Percentiles rank a stretch among this genome's conserved stretches.
These are phyloP conservation scores for Corynascus novoguineensis DNA, from an alignment of 495 filamentous ascomycete genomes.

Conservation along the genomic window DNA sequence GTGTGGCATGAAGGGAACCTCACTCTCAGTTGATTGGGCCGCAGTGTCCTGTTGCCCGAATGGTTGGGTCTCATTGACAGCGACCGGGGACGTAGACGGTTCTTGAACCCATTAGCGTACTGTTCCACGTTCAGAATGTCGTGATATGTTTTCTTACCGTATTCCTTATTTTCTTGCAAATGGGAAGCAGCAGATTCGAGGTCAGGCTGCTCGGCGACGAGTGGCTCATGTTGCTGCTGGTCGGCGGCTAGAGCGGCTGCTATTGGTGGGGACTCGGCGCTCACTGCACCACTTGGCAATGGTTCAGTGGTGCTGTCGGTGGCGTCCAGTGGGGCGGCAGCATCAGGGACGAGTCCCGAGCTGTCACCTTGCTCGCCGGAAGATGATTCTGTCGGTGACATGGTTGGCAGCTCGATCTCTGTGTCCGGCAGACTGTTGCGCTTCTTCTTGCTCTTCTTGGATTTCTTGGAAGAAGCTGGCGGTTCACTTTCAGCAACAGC, in stretches of 20 bases:
- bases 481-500: not conserved
- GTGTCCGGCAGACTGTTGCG: conserved; percentile 20
- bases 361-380: conserved; percentile 12
- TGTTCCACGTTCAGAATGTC: not conserved
- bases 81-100: not conserved
- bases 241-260: conserved; percentile 8
- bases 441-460: conserved; percentile 38
- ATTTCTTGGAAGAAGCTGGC: conserved; percentile 20
- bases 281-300: conserved; percentile 26
- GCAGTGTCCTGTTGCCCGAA: not conserved
- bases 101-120: not conserved
- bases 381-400: conserved; percentile 3
- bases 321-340: conserved; percentile 17
- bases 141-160: conserved; percentile 9
- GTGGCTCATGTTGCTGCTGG: conserved; percentile 10
- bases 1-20: not conserved
- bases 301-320: conserved; percentile 24
- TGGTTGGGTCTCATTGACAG: conserved; percentile 7
- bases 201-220: conserved; percentile 7
- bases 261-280: conserved; percentile 22
- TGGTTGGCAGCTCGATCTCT: conserved; percentile 13
- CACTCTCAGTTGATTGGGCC: conserved; percentile 3
- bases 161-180: conserved; percentile 4
- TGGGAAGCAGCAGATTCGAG: not conserved
- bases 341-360: conserved; percentile 2